Evolutionary conservation across 345 rosid genomes (phyloP), one percentile per base, ranked within the genome.

Genomic region (Mercurialis annua): DNA sequence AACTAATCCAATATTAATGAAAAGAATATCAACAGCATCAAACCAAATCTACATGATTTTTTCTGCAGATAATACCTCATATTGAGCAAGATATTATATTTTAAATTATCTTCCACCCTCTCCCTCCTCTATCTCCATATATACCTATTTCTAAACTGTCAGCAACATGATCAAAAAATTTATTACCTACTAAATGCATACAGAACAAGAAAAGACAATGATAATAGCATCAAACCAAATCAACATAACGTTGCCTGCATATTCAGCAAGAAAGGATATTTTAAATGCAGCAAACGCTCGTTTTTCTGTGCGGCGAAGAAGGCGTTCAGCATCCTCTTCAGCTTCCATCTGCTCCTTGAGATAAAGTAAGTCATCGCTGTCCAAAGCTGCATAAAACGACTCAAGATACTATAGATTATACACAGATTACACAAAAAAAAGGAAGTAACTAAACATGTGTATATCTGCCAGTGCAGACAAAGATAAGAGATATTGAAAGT

Each of bases 311-410:
- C 99, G 92, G 24, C 89, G 92, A 53, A 91, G 85, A 70, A 94
- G 95, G 20, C 98, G 87, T 66, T 94, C 99, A 42, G 99, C 99
- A 78, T 94, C 99, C 78, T 91, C 90, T 79, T 94, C 99, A 30
- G 98, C 98, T 77, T 94, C 99, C 99, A 91, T 94, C 73, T 94
- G 99, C 82, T 94, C 99, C 77, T 94, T 91, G 52, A 94, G 96
- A 74, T 94, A 91, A 52, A 94, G 93, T 62, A 94, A 87, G 80
- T 94, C 98, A 58, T 94, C 97, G 76, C 99, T 94, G 83, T 94
- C 99, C 92, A 94, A 72, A 54, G 99, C 99, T 94, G 92, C 87
- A 90, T 9, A 78, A 42, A 52, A 71, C 65, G 68, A 38, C 79
- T 78, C 78, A 59, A 73, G 61, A 78, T 58, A 69, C 49, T 54